Evolutionary conservation across 345 rosid genomes (phyloP).

Genomic region (Anastatica hierochuntica): DNA sequence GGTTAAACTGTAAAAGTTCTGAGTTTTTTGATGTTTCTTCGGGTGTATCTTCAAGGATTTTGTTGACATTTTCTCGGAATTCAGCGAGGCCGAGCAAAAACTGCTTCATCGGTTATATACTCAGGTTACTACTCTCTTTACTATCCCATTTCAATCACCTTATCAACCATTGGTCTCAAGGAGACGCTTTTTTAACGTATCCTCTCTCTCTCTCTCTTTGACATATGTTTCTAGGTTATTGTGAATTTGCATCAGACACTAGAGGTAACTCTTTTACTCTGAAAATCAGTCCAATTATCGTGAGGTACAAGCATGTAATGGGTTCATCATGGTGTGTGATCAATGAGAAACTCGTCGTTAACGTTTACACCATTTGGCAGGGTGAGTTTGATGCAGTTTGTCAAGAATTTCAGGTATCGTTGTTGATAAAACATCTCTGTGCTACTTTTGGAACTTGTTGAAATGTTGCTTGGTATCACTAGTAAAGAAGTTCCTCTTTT

Average conservation of each 20-base stretch:
- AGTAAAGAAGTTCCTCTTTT: neutral
- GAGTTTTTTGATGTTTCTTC: neutral
- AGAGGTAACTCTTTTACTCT: conserved; percentile 36
- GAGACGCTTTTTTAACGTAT: neutral
- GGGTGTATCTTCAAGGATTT: conserved; percentile 34
- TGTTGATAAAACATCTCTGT: neutral
- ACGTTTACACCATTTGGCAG: conserved; percentile 31
- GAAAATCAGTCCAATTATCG: neutral
- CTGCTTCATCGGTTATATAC: conserved; percentile 40
- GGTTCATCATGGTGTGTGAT: neutral
- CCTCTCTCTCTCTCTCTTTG: neutral
- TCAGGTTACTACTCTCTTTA: conserved; percentile 29
- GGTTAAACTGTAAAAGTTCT: too few relatives aligned
- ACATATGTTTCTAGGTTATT: conserved; percentile 49
- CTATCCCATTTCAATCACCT: neutral
- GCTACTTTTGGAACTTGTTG: neutral
- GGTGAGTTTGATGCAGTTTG: conserved; percentile 51
- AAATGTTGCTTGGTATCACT: neutral
- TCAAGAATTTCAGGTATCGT: conserved; percentile 61
- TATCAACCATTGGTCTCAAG: neutral
- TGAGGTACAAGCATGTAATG: neutral
- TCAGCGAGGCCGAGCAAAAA: conserved; percentile 37
- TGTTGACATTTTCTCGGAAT: conserved; percentile 38
- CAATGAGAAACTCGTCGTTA: neutral
- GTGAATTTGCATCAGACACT: conserved; percentile 49